Conservation (phyloP, 2,329 filamentous ascomycete species). For the Aspergillus pseudoglaucus region DNA sequence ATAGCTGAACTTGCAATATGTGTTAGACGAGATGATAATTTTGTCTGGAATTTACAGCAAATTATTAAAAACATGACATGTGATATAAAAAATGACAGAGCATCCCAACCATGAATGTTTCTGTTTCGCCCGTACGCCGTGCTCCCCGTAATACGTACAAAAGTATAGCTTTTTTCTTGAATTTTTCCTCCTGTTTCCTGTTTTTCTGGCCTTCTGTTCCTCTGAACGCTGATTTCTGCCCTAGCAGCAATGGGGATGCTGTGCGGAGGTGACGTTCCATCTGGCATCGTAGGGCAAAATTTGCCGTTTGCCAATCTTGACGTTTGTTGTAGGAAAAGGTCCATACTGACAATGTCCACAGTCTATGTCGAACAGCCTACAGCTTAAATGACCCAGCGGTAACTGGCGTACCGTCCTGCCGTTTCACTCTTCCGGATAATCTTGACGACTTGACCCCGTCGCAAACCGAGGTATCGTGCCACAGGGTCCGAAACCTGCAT, state of each 20-base stretch:
- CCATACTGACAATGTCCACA: background rate
- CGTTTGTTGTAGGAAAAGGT: background rate
- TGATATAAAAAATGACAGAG: background rate
- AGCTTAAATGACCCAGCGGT: constrained; percentile 58
- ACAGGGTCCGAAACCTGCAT: constrained; percentile 91
- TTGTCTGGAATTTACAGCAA: background rate
- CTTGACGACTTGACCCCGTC: constrained; percentile 92
- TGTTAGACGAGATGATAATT: constrained; percentile 35
- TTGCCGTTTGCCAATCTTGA: no score
- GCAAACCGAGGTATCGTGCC: constrained; percentile 81
- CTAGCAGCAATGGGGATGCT: background rate
- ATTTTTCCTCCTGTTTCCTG: constrained; percentile 14
- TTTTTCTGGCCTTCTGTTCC: constrained; percentile 2
- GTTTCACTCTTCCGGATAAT: constrained; percentile 96
- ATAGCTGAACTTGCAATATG: no score
- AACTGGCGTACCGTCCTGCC: constrained; percentile 92
- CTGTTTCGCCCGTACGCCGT: constrained; percentile 32
- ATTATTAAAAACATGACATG: background rate
- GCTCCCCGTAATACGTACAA: constrained; percentile 32
- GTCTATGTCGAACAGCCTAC: background rate
- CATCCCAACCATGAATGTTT: constrained; percentile 16
- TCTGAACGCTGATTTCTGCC: background rate
- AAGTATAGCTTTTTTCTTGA: constrained; percentile 22
- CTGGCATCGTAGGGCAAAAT: no score
- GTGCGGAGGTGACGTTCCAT: background rate